Evolutionary conservation across 2,329 filamentous ascomycete species (phyloP), one percentile per base, ranked within the genome.

Genomic region (Trichoderma lentiforme): DNA sequence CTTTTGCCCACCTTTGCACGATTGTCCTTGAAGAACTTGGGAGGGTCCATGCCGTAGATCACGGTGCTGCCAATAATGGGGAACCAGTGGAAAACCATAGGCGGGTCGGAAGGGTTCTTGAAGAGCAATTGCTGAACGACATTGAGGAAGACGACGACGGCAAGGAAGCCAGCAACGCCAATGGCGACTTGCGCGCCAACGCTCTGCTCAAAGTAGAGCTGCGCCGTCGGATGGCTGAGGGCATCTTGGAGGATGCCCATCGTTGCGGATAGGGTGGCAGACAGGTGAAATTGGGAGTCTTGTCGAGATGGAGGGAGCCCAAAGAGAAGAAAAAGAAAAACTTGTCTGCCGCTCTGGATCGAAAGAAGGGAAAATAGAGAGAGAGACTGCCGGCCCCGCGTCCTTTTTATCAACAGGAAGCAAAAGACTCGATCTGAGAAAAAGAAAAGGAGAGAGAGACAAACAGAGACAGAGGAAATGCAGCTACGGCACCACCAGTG

Each of bases 31-130:
- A 98, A 97, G 87, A 98, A 98, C 66, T 86, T 86, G 79, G 93
- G 95, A 18, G 95, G 95, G 79, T 98, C 94, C 83, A 98, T 98
- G 82, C 95, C 95, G 84, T 98, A 99, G 58, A 90, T 93, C 77
- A 98, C 86, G 73, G 96, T 98, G 85, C 92, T 98, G 75, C 95
- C 95, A 78, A 99, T 87, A 76, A 97, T 83, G 72, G 93, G 93
- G 78, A 95, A 87, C 88, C 89, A 93, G 82, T 94, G 92, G 81
- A 95, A 95, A 74, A 95, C 92, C 72, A 95, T 77, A 1, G 93
- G 93, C 34, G 93, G 93, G 80, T 94, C 92, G 80, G 94, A 92
- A 66, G 92, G 89, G 77, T 94, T 95, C 84, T 89, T 93, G 84
- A 94, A 90, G 74, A 98, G 84, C 71, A 97, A 77, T 83, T 98